Evolutionary conservation across 208 protist species (phyloP).

Genomic region (Leishmania tropica): DNA sequence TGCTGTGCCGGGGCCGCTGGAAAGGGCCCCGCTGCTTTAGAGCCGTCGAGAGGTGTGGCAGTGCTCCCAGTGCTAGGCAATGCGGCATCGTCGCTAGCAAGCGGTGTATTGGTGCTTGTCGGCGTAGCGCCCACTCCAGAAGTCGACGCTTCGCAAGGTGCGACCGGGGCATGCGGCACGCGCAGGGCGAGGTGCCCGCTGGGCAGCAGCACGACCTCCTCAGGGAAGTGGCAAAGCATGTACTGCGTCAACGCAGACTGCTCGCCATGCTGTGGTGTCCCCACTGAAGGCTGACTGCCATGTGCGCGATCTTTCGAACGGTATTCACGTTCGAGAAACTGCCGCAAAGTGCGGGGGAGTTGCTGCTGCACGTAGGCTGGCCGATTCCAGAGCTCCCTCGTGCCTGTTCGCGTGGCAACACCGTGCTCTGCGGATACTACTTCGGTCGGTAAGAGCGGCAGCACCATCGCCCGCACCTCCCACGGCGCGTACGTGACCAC

Average conservation of each 20-base stretch:
- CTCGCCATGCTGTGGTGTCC: neutral
- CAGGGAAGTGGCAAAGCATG: constrained; percentile 25
- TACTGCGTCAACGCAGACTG: neutral
- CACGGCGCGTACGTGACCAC: constrained; percentile 47
- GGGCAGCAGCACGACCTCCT: constrained; percentile 27
- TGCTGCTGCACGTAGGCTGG: neutral
- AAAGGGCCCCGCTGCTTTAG: neutral
- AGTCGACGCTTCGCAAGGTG: neutral
- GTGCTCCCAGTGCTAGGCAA: neutral
- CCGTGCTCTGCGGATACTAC: neutral
- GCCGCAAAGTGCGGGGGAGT: constrained; percentile 7
- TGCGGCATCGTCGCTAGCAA: neutral
- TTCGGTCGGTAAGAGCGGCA: constrained; percentile 39
- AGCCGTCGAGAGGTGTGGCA: neutral
- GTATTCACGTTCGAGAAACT: constrained; percentile 5
- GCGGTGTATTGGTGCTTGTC: neutral
- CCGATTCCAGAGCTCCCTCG: neutral
- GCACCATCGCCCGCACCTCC: constrained; percentile 59
- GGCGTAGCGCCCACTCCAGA: neutral
- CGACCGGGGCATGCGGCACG: neutral
- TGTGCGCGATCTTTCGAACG: neutral
- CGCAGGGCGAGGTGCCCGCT: constrained; percentile 19
- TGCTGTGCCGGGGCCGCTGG: neutral
- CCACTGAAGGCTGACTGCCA: neutral
- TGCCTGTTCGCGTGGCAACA: neutral